Evolutionary conservation across 2,329 filamentous ascomycete species (phyloP).

Genomic region (Talaromyces piceae): DNA sequence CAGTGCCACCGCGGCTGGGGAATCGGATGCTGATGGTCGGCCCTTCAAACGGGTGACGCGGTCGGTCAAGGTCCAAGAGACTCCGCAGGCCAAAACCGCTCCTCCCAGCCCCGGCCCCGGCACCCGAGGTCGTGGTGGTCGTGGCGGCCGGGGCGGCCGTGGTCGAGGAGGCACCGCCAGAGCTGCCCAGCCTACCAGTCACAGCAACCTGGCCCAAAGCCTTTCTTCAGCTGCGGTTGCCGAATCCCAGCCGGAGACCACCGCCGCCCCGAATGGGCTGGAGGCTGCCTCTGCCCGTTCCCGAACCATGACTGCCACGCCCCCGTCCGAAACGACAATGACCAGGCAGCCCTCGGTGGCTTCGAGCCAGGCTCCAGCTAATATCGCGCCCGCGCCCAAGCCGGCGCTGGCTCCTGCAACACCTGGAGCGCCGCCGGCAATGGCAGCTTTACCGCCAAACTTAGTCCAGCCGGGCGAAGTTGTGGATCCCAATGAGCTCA

Average conservation of each 20-base stretch:
- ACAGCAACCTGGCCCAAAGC: background rate
- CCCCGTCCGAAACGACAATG: background rate
- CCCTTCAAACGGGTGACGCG: conserved; percentile 27
- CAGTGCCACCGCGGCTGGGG: conserved; percentile 17
- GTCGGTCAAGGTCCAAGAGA: conserved; percentile 20
- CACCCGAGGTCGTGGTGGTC: conserved; percentile 4
- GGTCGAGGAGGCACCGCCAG: conserved; percentile 1
- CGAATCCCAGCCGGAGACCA: background rate
- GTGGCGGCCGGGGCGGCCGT: conserved; percentile 6
- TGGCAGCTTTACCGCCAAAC: conserved; percentile 9
- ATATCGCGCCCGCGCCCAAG: conserved; percentile 7
- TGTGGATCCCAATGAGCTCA: conserved; percentile 23
- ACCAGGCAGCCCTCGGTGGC: background rate
- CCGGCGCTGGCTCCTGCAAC: conserved; percentile 9
- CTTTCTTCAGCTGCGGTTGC: background rate
- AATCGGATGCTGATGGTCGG: conserved; percentile 23
- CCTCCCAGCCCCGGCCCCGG: conserved; percentile 11
- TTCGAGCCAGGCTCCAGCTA: background rate
- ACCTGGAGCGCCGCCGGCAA: conserved; percentile 12
- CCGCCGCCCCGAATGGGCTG: background rate
- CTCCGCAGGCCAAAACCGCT: conserved; percentile 14
- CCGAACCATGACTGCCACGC: conserved; percentile 8
- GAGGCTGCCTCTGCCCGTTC: background rate
- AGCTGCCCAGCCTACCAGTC: background rate
- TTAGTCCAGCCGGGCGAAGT: conserved; percentile 15